These are phyloP conservation scores for Neurospora sp. DNA, from an alignment of 495 filamentous ascomycete genomes.

Conservation along the genomic window DNA sequence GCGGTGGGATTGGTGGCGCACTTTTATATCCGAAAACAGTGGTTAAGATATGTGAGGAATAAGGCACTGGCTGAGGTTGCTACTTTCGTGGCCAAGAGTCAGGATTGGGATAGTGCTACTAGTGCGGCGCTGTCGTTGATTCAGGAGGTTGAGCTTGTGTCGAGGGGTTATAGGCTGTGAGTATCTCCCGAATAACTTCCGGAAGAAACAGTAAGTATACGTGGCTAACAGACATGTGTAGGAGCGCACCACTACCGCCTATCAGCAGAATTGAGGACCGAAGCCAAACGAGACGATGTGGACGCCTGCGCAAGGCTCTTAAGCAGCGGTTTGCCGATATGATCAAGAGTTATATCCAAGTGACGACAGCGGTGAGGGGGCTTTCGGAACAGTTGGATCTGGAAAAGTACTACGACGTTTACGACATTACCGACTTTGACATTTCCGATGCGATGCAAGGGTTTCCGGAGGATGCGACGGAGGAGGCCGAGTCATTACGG, in stretches of 20 bases:
- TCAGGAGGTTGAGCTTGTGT: slow-evolving; percentile 93
- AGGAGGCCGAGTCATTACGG: slow-evolving; percentile 70
- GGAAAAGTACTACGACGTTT: slow-evolving; percentile 85
- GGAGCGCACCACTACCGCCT: slow-evolving; percentile 77
- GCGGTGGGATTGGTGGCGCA: slow-evolving; percentile 50
- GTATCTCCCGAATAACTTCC: slow-evolving; percentile 13
- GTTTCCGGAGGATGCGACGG: slow-evolving; percentile 46
- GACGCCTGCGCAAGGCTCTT: slow-evolving; percentile 64
- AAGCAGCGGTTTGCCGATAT: slow-evolving; percentile 56
- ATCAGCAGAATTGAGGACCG: slow-evolving; percentile 73
- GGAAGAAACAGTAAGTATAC: background rate
- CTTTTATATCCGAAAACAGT: slow-evolving; percentile 68
- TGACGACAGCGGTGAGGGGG: slow-evolving; percentile 53
- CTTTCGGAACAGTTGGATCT: slow-evolving; percentile 69
- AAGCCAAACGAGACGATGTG: slow-evolving; percentile 66
- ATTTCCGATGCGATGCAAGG: slow-evolving; percentile 54
- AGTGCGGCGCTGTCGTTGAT: slow-evolving; percentile 76
- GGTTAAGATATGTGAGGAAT: slow-evolving; percentile 71
- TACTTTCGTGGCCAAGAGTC: slow-evolving; percentile 61
- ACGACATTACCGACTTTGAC: slow-evolving; percentile 76
- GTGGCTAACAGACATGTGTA: slow-evolving; percentile 36
- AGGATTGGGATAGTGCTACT: slow-evolving; percentile 72
- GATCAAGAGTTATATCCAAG: slow-evolving; percentile 58
- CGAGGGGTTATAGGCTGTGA: slow-evolving; percentile 85
- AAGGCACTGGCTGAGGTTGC: slow-evolving; percentile 68